phyloP scores from a whole-genome alignment of 371 early-diverging fungal species.

The Rhizomucor miehei region DNA sequence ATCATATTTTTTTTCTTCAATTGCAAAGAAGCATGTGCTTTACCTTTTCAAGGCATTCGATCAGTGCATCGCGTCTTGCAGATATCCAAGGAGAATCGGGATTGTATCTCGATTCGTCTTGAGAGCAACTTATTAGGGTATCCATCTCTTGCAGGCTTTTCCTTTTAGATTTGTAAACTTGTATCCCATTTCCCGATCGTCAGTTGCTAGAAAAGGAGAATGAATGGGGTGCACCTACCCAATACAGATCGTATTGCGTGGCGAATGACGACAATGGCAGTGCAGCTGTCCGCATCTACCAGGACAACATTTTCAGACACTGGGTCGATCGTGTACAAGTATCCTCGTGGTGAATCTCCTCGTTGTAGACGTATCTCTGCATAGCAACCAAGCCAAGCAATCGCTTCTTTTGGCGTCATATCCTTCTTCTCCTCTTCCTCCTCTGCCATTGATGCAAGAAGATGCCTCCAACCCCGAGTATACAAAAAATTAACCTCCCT shows the following conservation, averaged over 20 bases:
- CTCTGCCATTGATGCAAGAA: no score
- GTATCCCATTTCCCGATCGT: not conserved
- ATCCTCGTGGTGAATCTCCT: constrained; percentile 12
- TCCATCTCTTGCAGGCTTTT: constrained; percentile 6
- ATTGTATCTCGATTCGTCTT: not conserved
- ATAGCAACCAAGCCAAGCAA: no score
- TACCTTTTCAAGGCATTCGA: constrained; percentile 19
- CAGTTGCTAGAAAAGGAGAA: constrained; percentile 1
- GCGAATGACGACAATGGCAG: constrained; percentile 20
- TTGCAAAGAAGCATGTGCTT: constrained; percentile 1
- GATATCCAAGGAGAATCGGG: constrained; percentile 7
- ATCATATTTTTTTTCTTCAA: constrained; percentile 2
- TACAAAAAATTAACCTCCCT: not conserved
- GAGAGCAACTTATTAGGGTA: not conserved
- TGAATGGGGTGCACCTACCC: constrained; percentile 2
- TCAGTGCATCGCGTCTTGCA: constrained; percentile 8
- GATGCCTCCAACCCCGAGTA: no score
- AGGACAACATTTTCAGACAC: constrained; percentile 20
- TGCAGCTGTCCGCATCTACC: constrained; percentile 5
- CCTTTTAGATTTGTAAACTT: constrained; percentile 2
- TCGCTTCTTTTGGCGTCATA: no score
- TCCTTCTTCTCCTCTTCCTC: no score
- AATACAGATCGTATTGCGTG: constrained; percentile 13
- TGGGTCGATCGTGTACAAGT: constrained; percentile 38
- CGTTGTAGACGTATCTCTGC: no score